A percentile compares a stretch with the other conserved stretches of the same genome.
Evolutionary conservation across 768 basidiomycete genomes (phyloP).

Genomic region (Panaeolus papilionaceus): DNA sequence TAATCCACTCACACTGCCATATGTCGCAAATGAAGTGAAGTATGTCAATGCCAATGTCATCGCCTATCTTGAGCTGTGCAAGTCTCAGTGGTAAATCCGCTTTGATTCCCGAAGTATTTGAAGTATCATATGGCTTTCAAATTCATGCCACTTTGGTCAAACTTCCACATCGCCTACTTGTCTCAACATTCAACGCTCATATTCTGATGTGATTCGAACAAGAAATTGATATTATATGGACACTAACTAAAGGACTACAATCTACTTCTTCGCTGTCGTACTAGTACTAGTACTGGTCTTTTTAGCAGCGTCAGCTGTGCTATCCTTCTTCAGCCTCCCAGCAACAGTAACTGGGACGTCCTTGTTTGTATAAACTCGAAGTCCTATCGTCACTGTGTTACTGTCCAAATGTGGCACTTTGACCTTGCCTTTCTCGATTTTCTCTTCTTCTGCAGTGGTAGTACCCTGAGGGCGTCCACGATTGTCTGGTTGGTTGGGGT

Average conservation of each 20-base stretch:
- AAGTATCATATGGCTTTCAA: too few relatives aligned
- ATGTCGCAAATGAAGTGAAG: too few relatives aligned
- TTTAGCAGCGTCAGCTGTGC: constrained; percentile 25
- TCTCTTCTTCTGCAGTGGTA: constrained; percentile 3
- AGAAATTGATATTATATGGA: neutral
- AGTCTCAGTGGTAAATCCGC: too few relatives aligned
- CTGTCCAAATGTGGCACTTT: constrained; percentile 32
- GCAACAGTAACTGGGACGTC: constrained; percentile 44
- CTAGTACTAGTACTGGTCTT: neutral
- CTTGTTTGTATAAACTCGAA: constrained; percentile 51
- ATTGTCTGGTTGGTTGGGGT: neutral
- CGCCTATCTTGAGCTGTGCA: too few relatives aligned
- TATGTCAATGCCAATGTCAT: too few relatives aligned
- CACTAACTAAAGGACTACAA: neutral
- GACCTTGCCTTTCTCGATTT: constrained; percentile 24
- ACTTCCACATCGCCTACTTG: too few relatives aligned
- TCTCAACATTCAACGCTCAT: too few relatives aligned
- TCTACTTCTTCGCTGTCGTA: constrained; percentile 7
- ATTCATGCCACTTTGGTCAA: too few relatives aligned
- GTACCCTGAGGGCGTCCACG: neutral
- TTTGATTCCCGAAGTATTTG: too few relatives aligned
- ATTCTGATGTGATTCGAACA: too few relatives aligned
- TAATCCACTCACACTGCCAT: too few relatives aligned
- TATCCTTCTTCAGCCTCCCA: constrained; percentile 43
- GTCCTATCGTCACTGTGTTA: constrained; percentile 45